Evolutionary conservation across 768 basidiomycete species (phyloP), one percentile per base, ranked within the genome.

Genomic region (Suillus paluster): DNA sequence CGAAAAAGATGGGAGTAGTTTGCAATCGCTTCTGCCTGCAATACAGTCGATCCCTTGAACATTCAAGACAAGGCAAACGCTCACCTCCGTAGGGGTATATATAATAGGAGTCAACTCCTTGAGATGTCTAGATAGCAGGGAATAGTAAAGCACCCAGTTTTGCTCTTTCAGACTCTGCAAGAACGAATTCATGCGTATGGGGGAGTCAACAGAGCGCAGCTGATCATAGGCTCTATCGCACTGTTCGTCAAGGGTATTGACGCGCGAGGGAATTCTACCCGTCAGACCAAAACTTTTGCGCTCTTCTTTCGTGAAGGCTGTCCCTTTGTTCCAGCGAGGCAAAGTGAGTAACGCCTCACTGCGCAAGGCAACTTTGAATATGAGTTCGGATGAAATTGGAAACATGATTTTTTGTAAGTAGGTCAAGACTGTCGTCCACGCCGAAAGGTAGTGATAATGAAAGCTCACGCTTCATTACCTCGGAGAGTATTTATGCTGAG

Each of bases 1-100:
- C 94, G 80, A 76, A 92, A 95, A 5, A 95, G 79, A 71, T 92
- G 90, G 0, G 93, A 95, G 71, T 95, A 95, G 60, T 90, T 84
- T 11, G 88, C 78, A 60, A 95, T 94, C 0, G 93, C 93, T 52
- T 93, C 89, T 5, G 89, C 91, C 85, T 93, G 68, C 12, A 64
- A 63, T 19, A 27, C 27, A 59, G 25, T 46, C 58, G 11, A 39
- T 48, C 39, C 45, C 59, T 25, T 21, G 39, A 27, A 5, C 11
- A 58, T 25, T 17, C 42, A 48, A n/a, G 27, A 50, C n/a, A 49
- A 53, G 8, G 48, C 30, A 36, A 19, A 38, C 3, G 68, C 81
- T 45, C 58, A 88, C 88, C 82, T 89, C 84, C 5, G 91, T 92
- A 5, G 92, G 92, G 0, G 92, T 95, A 66, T 95, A 95, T 58